Evolutionary conservation across 1,284 basidiomycete genomes (phyloP), one percentile per base, ranked within the genome.

Genomic region (Pulchroboletus neoregius): DNA sequence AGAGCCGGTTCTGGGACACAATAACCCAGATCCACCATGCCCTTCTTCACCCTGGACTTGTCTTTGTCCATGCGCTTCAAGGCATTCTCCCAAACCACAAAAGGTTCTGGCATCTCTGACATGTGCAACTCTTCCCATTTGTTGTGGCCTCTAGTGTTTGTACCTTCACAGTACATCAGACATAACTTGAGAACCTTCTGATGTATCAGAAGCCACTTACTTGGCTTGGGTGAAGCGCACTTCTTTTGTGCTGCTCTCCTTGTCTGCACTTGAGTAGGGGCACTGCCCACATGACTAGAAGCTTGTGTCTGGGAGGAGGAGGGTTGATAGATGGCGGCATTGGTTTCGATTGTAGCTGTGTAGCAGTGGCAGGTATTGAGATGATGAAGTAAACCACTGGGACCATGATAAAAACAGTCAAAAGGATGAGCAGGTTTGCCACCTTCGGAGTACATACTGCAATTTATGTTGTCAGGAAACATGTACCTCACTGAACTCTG

Each of bases 1-100:
- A 53, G 20, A 3, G 37, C 27, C 4, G 40, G 51, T 13, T 53
- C 32, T 1, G 46, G 46, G 16, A 53, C 37, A 5, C 39, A n/a
- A 44, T 53, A 53, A 1, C 47, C 40, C 5, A 0, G 22, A 15
- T 53, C 32, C 0, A 43, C 36, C 4, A 39, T 0, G 4, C 31
- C 7, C 2, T 7, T 13, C 9, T 16, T 45, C 10, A 51, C 39
- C 5, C 22, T 20, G 2, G 11, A 41, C 12, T 13, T 20, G 7
- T 45, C 28, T 5, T 35, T 51, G 8, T 38, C 31, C 10, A 13
- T 34, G 5, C 2, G 12, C 15, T 51, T 28, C 49, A 51, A 38
- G 0, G 18, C 23, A 2, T 31, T 20, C 3, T 33, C 13, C 38
- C 48, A 51, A 9, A 39, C 13, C 4, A 12, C 3, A 8, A 20